Percentiles rank a stretch among this genome's conserved stretches.
Evolutionary conservation across 208 protist genomes (phyloP).

Genomic region (Leishmania aethiopica): DNA sequence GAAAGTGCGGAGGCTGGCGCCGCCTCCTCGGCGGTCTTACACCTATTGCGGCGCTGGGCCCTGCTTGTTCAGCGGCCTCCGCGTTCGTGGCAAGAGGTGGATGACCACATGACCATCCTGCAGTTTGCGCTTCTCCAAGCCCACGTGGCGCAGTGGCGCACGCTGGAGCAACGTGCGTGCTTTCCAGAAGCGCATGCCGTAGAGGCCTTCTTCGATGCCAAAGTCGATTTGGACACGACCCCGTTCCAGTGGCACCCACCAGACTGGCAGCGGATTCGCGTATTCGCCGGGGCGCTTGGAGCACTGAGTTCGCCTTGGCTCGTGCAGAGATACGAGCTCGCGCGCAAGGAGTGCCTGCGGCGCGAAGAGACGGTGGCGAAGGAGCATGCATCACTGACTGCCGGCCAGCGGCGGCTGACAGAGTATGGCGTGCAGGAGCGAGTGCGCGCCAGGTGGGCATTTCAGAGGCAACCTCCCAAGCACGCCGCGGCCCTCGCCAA

Average conservation of each 20-base stretch:
- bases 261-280: conserved; percentile 65
- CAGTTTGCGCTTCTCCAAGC: conserved; percentile 46
- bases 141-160: conserved; percentile 44
- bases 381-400: conserved; percentile 4
- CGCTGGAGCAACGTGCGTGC: conserved; percentile 27
- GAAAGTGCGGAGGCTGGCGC: conserved; percentile 2
- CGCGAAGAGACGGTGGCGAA: conserved; percentile 21
- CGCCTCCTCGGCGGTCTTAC: conserved; percentile 30
- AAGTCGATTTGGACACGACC: conserved; percentile 49
- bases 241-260: conserved; percentile 47
- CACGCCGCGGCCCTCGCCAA: conserved; percentile 44
- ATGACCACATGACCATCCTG: conserved; percentile 47
- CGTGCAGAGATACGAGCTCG: conserved; percentile 61
- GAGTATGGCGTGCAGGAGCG: conserved; percentile 47
- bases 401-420: conserved; percentile 42
- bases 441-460: conserved; percentile 39
- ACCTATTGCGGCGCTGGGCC: conserved; percentile 49
- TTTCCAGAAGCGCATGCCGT: conserved; percentile 53
- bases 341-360: conserved; percentile 42
- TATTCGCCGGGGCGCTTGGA: conserved; percentile 57
- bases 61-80: conserved; percentile 32
- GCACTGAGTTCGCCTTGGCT: conserved; percentile 56
- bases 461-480: conserved; percentile 60
- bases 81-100: conserved; percentile 33
- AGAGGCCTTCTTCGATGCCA: conserved; percentile 65